These are phyloP conservation scores for Candida namnaoensis DNA, from an alignment of 805 yeast species.

Conservation along the genomic window DNA sequence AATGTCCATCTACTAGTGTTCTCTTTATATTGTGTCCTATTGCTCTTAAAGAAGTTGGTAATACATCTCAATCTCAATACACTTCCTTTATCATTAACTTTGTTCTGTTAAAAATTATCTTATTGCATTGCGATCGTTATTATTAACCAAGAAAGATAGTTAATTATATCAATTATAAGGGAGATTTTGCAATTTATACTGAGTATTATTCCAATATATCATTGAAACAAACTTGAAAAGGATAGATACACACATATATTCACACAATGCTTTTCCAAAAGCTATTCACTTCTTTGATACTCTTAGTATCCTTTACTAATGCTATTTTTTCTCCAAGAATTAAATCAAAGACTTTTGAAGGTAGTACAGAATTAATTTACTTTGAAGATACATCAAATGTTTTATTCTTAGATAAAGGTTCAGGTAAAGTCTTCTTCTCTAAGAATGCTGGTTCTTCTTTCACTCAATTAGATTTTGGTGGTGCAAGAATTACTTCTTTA, in stretches of 20 bases:
- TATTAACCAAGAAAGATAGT: too few relatives aligned
- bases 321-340: constrained; percentile 19
- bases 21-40: neutral
- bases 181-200: too few relatives aligned
- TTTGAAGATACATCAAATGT: constrained; percentile 21
- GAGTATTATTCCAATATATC: too few relatives aligned
- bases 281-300: constrained; percentile 2
- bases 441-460: constrained; percentile 38
- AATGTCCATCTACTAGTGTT: neutral
- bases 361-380: constrained; percentile 20
- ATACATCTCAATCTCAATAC: too few relatives aligned
- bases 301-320: constrained; percentile 4
- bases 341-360: constrained; percentile 8
- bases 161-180: too few relatives aligned
- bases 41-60: too few relatives aligned
- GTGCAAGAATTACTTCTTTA: constrained; percentile 20
- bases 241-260: neutral
- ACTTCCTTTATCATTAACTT: too few relatives aligned
- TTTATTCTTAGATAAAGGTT: constrained; percentile 10
- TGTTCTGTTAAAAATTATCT: too few relatives aligned
- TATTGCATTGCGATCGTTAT: too few relatives aligned
- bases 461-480: constrained; percentile 27
- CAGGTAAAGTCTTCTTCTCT: constrained; percentile 31
- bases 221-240: too few relatives aligned
- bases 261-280: neutral